phyloP scores from a whole-genome alignment of 108 stramenopile genomes.

The Seminavis robusta region DNA sequence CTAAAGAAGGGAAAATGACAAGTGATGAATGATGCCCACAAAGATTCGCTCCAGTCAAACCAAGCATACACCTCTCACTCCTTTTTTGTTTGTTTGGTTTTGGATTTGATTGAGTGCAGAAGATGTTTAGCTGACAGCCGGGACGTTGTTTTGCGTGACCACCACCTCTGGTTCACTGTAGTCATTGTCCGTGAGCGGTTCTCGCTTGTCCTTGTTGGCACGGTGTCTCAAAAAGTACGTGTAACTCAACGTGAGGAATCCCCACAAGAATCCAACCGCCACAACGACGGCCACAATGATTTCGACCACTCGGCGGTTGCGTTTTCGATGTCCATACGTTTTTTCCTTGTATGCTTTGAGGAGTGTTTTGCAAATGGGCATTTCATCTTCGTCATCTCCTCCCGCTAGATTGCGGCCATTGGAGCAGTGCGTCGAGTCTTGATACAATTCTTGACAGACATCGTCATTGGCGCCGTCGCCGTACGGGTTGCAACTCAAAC shows the following conservation, averaged over 20 bases:
- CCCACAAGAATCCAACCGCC: background rate
- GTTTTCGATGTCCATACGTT: slow-evolving; percentile 27
- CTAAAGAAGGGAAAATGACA: too few species aligned
- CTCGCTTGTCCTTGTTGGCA: slow-evolving; percentile 13
- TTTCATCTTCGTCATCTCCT: slow-evolving; percentile 24
- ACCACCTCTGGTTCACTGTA: background rate
- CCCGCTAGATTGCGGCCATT: slow-evolving; percentile 34
- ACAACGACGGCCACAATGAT: slow-evolving; percentile 16
- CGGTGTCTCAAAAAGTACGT: slow-evolving; percentile 58
- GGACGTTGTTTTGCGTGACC: background rate
- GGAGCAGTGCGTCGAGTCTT: slow-evolving; percentile 36
- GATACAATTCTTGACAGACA: slow-evolving; percentile 27
- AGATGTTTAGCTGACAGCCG: background rate
- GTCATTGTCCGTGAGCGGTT: slow-evolving; percentile 2
- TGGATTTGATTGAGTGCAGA: background rate
- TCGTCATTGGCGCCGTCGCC: slow-evolving; percentile 28
- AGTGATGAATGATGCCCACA: too few species aligned
- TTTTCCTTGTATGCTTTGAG: slow-evolving; percentile 23
- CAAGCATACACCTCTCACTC: background rate
- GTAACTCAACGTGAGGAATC: slow-evolving; percentile 31
- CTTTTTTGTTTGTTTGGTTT: background rate
- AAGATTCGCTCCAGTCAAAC: background rate
- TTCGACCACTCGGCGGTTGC: slow-evolving; percentile 15
- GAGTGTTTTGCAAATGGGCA: slow-evolving; percentile 36
- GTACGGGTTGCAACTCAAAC: slow-evolving; percentile 30